These are phyloP conservation scores for Scutellaria minor DNA, from an alignment of 257 asterid species.

Conservation along the genomic window DNA sequence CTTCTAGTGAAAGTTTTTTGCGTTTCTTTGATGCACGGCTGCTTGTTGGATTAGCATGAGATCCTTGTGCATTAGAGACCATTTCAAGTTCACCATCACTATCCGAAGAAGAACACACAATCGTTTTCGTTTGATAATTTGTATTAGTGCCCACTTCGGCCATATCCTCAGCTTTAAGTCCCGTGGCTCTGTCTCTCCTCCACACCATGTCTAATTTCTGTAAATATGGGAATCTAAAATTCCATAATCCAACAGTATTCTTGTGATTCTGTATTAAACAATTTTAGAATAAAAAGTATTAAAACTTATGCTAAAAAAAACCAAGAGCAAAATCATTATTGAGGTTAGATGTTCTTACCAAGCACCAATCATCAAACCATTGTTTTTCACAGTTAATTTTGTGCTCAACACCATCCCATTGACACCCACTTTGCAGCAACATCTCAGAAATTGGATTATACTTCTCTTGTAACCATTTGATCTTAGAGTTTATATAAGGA, in stretches of 20 bases:
- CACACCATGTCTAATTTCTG: background rate
- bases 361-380: background rate
- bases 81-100: too few relatives aligned
- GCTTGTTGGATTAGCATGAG: too few relatives aligned
- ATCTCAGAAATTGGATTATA: background rate
- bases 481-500: background rate
- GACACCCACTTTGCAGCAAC: background rate
- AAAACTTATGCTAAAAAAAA: too few relatives aligned
- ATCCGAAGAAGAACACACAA: too few relatives aligned
- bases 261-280: background rate
- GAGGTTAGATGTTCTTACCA: background rate
- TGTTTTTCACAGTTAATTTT: conserved; percentile 1
- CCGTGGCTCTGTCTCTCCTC: background rate
- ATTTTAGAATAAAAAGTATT: too few relatives aligned
- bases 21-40: too few relatives aligned
- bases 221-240: background rate
- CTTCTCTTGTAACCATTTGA: background rate
- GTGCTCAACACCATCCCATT: conserved; percentile 8
- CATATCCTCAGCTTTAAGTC: background rate
- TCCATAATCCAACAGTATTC: background rate
- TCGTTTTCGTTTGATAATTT: background rate
- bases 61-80: too few relatives aligned
- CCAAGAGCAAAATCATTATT: background rate
- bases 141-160: background rate
- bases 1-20: background rate